A percentile compares a stretch with the other conserved stretches of the same genome.
Evolutionary conservation across 768 basidiomycete genomes (phyloP).

Genomic region (Gyrodon lividus): DNA sequence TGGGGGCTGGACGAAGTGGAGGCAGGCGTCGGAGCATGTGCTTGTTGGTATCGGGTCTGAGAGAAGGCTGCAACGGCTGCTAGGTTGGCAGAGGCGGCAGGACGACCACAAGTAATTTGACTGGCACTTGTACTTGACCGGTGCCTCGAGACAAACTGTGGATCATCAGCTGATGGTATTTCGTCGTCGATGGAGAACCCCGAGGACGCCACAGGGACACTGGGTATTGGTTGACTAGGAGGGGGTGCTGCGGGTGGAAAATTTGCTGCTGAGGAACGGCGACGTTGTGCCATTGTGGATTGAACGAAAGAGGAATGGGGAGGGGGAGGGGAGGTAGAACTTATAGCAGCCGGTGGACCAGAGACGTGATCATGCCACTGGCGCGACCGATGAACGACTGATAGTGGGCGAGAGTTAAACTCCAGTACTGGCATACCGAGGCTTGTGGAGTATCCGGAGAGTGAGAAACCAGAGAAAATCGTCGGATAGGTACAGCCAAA

Average conservation of each 20-base stretch:
- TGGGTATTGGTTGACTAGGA: slow-evolving; percentile 73
- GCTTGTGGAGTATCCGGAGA: neutral
- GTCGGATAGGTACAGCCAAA: neutral
- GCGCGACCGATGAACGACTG: slow-evolving; percentile 30
- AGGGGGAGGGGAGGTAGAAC: slow-evolving; percentile 33
- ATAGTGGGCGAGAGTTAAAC: slow-evolving; percentile 27
- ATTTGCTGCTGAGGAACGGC: slow-evolving; percentile 67
- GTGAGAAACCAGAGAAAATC: neutral
- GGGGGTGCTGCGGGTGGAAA: slow-evolving; percentile 68
- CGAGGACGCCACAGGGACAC: slow-evolving; percentile 44
- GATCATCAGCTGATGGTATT: slow-evolving; percentile 27
- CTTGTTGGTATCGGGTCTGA: slow-evolving; percentile 42
- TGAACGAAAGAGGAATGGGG: slow-evolving; percentile 31
- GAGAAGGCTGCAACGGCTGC: slow-evolving; percentile 63
- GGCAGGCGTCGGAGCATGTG: slow-evolving; percentile 23
- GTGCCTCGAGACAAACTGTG: slow-evolving; percentile 28
- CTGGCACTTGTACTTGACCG: slow-evolving; percentile 38
- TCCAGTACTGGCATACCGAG: slow-evolving; percentile 32
- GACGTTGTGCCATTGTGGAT: slow-evolving; percentile 42
- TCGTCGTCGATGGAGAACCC: slow-evolving; percentile 18
- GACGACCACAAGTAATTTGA: slow-evolving; percentile 31
- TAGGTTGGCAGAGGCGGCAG: slow-evolving; percentile 47
- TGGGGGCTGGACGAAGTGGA: slow-evolving; percentile 29
- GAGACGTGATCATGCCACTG: slow-evolving; percentile 34
- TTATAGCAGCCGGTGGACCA: slow-evolving; percentile 21